These are phyloP conservation scores for Friedmanniomyces simplex DNA, from an alignment of 495 filamentous ascomycete genomes.

Conservation along the genomic window DNA sequence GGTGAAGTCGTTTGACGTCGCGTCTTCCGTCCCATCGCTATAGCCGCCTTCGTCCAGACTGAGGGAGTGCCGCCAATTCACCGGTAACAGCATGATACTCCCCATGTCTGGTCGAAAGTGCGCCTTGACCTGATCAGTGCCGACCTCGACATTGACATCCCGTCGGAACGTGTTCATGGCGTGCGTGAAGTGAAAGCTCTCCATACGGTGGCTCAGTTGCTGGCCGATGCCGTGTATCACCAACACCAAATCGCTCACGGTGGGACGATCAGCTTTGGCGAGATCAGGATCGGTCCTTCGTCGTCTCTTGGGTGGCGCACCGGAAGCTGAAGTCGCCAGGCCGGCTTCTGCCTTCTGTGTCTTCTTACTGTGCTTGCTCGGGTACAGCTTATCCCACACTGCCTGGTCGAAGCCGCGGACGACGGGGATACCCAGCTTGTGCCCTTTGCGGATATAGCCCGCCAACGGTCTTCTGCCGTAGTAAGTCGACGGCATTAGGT, in stretches of 20 bases:
- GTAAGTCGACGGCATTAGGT: slow-evolving; percentile 66
- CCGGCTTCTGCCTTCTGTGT: slow-evolving; percentile 42
- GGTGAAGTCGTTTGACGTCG: slow-evolving; percentile 53
- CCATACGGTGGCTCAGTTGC: slow-evolving; percentile 88
- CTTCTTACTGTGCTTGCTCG: slow-evolving; percentile 41
- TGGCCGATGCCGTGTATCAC: slow-evolving; percentile 95
- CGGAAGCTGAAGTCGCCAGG: slow-evolving; percentile 27
- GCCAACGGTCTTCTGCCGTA: slow-evolving; percentile 66
- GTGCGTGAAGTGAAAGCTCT: slow-evolving; percentile 95
- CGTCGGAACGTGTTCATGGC: slow-evolving; percentile 86
- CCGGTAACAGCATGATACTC: slow-evolving; percentile 63
- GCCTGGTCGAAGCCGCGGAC: slow-evolving; percentile 74
- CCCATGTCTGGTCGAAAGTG: slow-evolving; percentile 61
- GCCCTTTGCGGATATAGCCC: slow-evolving; percentile 70
- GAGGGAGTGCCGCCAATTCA: slow-evolving; percentile 82
- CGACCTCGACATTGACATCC: slow-evolving; percentile 73
- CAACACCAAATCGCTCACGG: slow-evolving; percentile 76
- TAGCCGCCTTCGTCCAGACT: slow-evolving; percentile 68
- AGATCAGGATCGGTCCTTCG: slow-evolving; percentile 29
- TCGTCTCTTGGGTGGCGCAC: slow-evolving; percentile 24
- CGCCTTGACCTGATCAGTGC: slow-evolving; percentile 57
- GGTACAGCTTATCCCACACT: slow-evolving; percentile 67
- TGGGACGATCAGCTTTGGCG: slow-evolving; percentile 51
- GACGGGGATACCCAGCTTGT: slow-evolving; percentile 72
- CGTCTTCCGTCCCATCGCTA: slow-evolving; percentile 42